Evolutionary conservation across 1,284 basidiomycete species (phyloP).

Genomic region (Rhodotorula sp.): DNA sequence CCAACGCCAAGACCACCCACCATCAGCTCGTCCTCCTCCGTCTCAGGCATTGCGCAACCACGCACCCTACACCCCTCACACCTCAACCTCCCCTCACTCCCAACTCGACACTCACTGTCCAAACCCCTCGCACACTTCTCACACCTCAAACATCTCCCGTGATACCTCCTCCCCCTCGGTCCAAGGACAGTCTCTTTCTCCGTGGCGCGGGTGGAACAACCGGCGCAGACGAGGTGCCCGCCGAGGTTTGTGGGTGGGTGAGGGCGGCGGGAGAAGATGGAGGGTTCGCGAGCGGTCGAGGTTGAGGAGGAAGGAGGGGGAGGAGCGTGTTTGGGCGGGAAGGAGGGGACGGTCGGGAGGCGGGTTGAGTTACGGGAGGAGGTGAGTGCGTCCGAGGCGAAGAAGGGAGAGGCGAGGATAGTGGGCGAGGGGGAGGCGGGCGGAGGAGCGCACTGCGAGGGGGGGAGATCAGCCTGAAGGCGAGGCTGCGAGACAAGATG

Average conservation of each 20-base stretch:
- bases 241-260: constrained; percentile 26
- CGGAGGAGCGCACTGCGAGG: constrained; percentile 5
- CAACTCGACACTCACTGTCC: constrained; percentile 30
- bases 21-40: too few species aligned
- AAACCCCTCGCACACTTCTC: constrained; percentile 18
- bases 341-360: background rate
- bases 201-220: constrained; percentile 30
- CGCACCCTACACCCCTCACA: constrained; percentile 37
- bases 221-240: constrained; percentile 34
- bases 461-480: background rate
- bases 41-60: too few species aligned
- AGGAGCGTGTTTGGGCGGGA: background rate
- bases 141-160: constrained; percentile 29
- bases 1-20: too few species aligned
- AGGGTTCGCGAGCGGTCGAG: background rate
- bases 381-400: constrained; percentile 7
- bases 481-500: too few species aligned
- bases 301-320: background rate
- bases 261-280: constrained; percentile 29
- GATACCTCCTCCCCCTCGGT: constrained; percentile 24
- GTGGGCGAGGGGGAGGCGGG: background rate
- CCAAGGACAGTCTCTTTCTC: constrained; percentile 29
- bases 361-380: background rate
- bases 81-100: constrained; percentile 16
- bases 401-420: constrained; percentile 12